Conservation (phyloP, 2,329 filamentous ascomycete species). For the Zymoseptoria tritici region DNA sequence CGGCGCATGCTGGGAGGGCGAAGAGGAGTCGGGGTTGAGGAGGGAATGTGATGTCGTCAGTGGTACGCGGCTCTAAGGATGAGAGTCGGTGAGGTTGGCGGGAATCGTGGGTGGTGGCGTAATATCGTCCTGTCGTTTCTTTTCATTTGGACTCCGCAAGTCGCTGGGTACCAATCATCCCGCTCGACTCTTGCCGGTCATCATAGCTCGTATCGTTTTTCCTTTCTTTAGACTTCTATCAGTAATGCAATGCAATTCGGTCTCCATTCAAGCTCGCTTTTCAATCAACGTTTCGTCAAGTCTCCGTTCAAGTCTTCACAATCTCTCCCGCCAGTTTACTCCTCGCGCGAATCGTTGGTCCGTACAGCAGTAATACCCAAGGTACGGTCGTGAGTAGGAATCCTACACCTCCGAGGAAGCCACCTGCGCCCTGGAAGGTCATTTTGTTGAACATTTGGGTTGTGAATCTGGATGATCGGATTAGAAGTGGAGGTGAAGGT, state of each 20-base stretch:
- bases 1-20: not conserved
- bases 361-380: constrained; percentile 76
- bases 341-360: constrained; percentile 63
- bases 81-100: not conserved
- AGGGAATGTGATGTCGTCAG: not conserved
- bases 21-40: not conserved
- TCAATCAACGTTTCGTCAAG: too few species aligned
- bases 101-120: not conserved
- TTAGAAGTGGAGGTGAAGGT: not conserved
- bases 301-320: constrained; percentile 12
- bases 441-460: constrained; percentile 64
- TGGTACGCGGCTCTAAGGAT: not conserved
- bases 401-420: constrained; percentile 65
- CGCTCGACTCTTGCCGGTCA: not conserved
- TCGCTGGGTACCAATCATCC: not conserved
- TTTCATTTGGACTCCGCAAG: not conserved
- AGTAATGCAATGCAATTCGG: not conserved
- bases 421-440: constrained; percentile 63
- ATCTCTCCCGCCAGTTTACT: constrained; percentile 62
- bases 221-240: not conserved
- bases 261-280: not conserved
- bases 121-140: not conserved
- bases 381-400: constrained; percentile 67
- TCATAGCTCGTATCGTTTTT: not conserved
- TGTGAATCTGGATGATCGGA: constrained; percentile 44